A percentile compares a stretch with the other conserved stretches of the same genome.
Evolutionary conservation across 164 flowering plant species (phyloP).

Genomic region (Buxus sempervirens): DNA sequence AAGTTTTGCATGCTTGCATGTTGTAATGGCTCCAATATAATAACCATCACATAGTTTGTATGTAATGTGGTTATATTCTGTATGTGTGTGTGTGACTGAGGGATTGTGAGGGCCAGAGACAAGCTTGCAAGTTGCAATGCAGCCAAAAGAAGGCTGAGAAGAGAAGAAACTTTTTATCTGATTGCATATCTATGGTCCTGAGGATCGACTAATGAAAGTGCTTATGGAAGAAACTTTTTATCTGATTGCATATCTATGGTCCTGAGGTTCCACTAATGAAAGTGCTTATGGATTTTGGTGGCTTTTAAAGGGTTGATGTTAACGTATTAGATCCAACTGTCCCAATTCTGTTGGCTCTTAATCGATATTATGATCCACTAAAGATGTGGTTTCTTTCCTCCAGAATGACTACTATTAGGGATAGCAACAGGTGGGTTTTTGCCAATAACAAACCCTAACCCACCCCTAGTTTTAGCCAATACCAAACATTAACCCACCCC

Average conservation of each 20-base stretch:
- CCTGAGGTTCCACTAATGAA: neutral
- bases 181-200: neutral
- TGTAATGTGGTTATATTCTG: too few relatives aligned
- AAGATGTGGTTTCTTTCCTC: too few relatives aligned
- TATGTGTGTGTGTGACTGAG: neutral
- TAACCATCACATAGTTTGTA: too few relatives aligned
- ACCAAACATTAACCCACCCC: too few relatives aligned
- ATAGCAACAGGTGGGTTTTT: too few relatives aligned
- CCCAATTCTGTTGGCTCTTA: neutral
- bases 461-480: too few relatives aligned
- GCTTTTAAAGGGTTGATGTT: neutral
- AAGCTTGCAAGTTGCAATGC: constrained; percentile 5
- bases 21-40: neutral
- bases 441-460: too few relatives aligned
- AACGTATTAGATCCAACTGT: neutral
- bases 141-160: constrained; percentile 2
- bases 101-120: constrained; percentile 2
- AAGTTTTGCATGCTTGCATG: neutral
- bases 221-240: neutral
- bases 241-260: neutral
- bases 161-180: neutral
- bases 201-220: neutral
- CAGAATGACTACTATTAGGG: too few relatives aligned
- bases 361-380: too few relatives aligned
- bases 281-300: neutral